Percentiles rank a stretch among this genome's conserved stretches.
phyloP scores from a whole-genome alignment of 257 asterid genomes.

The Solanum clarkiae region DNA sequence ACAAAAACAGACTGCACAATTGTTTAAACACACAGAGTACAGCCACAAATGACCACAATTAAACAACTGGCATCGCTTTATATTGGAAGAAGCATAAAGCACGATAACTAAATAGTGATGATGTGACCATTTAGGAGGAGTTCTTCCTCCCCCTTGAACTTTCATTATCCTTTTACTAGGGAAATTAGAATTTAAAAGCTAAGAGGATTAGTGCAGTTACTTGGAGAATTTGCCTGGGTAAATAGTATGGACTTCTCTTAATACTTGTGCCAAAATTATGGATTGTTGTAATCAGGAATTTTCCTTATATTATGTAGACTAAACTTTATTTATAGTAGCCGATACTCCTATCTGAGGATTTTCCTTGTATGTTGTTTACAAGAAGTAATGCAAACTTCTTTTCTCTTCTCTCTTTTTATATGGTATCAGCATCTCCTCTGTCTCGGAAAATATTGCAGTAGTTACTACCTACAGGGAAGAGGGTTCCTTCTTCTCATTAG shows the following conservation, averaged over 20 bases:
- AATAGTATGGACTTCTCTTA: background rate
- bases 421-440: background rate
- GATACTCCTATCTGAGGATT: background rate
- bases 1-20: background rate
- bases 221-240: background rate
- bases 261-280: background rate
- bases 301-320: background rate
- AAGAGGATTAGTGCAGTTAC: background rate
- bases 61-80: background rate
- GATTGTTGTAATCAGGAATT: background rate
- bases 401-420: background rate
- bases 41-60: background rate
- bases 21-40: background rate
- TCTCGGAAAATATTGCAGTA: background rate
- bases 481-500: background rate
- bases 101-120: background rate
- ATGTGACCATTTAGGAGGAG: background rate
- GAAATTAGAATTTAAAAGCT: background rate
- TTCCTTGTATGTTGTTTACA: background rate
- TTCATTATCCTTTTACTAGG: background rate
- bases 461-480: background rate
- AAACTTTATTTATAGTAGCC: background rate
- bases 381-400: background rate
- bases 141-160: background rate
- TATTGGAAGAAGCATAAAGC: background rate